Base-by-base conservation (phyloP, 2,329 filamentous ascomycete species). In the Rhexocercosporidium sp. region DNA sequence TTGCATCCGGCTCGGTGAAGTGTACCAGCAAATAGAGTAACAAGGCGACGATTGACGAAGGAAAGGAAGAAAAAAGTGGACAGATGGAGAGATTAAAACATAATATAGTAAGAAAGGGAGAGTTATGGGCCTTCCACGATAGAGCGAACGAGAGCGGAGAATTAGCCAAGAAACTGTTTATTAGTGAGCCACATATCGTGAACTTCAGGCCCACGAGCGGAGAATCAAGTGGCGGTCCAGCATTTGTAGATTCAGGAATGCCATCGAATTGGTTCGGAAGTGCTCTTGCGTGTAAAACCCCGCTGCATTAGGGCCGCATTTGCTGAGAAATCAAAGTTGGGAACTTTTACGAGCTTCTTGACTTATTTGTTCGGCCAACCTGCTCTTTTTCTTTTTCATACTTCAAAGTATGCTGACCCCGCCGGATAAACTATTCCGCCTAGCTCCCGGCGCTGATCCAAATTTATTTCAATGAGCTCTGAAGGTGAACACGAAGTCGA, bases 391-490 rank as follows among this genome's bases (percentile, higher is more conserved):
- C 29, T 9, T 31, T 20, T 49, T 20, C 6, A n/a, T 1, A 14
- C 12, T 31, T 25, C 5, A 46, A 44, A 25, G 39, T 27, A 11
- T 14, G 25, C 44, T 9, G 34, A 6, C 46, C 29, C 46, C 37
- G 31, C 49, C 59, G 59, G 59, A 22, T 25, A 25, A 62, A 49
- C 46, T 7, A 9, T 56, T 62, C 46, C 31, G 20, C 59, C 59
- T 51, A 53, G 29, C 18, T 12, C 59, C 59, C 41, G 41, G 9
- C 44, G 25, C 37, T 34, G 29, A 37, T 56, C 49, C 44, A 49
- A 53, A 62, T 51, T 51, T 62, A 22, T 29, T 51, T 27, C 57
- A 18, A 62, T n/a, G 59, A 46, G 22, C 59, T n/a, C 20, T 37
- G 29, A 11, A 41, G 20, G 31, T 29, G n/a, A 62, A 39, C 6